Percentiles rank a stretch among this genome's conserved stretches.
Evolutionary conservation across 805 yeast genomes (phyloP).

Genomic region (Scheffersomyces amazonensis): DNA sequence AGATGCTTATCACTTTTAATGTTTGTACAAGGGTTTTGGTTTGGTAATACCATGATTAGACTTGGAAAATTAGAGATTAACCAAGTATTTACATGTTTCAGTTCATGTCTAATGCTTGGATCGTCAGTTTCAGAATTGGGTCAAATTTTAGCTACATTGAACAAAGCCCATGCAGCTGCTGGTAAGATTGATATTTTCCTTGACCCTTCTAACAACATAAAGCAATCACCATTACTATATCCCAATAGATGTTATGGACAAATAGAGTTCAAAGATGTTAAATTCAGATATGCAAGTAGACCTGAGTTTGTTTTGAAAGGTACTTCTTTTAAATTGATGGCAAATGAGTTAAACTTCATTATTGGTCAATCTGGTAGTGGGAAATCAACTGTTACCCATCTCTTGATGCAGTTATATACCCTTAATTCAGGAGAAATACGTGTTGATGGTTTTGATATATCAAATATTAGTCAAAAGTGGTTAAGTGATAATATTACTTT

Average conservation of each 20-base stretch:
- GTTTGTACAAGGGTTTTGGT: constrained; percentile 93
- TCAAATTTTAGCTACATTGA: constrained; percentile 56
- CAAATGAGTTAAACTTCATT: constrained; percentile 53
- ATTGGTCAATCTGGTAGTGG: constrained; percentile 94
- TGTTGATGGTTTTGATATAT: constrained; percentile 53
- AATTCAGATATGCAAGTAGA: constrained; percentile 64
- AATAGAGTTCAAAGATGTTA: constrained; percentile 53
- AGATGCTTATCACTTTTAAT: constrained; percentile 61
- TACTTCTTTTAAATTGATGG: constrained; percentile 33
- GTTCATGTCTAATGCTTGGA: constrained; percentile 75
- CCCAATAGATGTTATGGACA: constrained; percentile 38
- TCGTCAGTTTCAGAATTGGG: constrained; percentile 54
- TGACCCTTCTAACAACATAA: constrained; percentile 7
- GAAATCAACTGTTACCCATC: constrained; percentile 73
- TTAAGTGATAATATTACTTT: constrained; percentile 61
- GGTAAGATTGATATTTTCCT: constrained; percentile 44
- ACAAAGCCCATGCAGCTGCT: constrained; percentile 72
- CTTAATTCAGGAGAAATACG: constrained; percentile 52
- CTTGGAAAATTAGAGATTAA: constrained; percentile 51
- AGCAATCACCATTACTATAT: constrained; percentile 3
- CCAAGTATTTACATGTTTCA: constrained; percentile 76
- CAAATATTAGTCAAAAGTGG: constrained; percentile 46
- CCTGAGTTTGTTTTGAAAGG: constrained; percentile 45
- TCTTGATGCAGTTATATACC: constrained; percentile 60
- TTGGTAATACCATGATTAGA: constrained; percentile 68